phyloP scores from a whole-genome alignment of 2,329 filamentous ascomycete species.

The Didymella segeticola region DNA sequence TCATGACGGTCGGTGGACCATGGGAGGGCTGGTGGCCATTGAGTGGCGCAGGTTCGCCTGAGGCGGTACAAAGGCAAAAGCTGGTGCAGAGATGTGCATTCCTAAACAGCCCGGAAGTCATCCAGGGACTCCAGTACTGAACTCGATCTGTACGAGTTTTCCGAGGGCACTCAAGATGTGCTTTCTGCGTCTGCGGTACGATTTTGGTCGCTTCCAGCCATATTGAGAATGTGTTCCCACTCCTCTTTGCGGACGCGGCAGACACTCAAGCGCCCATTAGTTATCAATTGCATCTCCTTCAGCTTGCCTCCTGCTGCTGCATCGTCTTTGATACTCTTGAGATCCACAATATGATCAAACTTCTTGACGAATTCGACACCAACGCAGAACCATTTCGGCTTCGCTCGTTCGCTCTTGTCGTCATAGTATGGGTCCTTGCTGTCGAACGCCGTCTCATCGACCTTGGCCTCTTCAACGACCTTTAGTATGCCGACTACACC shows the following conservation, averaged over 20 bases:
- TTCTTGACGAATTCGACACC: conserved; percentile 88
- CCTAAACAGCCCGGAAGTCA: conserved; percentile 54
- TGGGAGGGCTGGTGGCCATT: conserved; percentile 53
- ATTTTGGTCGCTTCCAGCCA: conserved; percentile 49
- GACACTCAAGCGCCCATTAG: conserved; percentile 82
- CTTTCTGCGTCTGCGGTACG: not conserved
- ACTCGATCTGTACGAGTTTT: not conserved
- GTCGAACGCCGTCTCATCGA: conserved; percentile 79
- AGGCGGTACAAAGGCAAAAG: conserved; percentile 46
- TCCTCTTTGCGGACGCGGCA: conserved; percentile 69
- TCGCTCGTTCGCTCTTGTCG: conserved; percentile 70
- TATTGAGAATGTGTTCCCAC: conserved; percentile 67
- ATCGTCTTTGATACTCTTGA: conserved; percentile 74
- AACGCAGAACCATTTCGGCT: conserved; percentile 86
- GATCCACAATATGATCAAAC: conserved; percentile 72
- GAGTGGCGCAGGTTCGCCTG: conserved; percentile 43
- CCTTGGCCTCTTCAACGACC: conserved; percentile 81
- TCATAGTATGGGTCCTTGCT: conserved; percentile 83
- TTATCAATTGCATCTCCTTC: conserved; percentile 82
- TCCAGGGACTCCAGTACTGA: conserved; percentile 48
- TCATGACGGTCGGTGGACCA: conserved; percentile 52
- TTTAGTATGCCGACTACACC: conserved; percentile 90
- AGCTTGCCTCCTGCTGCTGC: conserved; percentile 63
- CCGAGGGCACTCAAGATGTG: not conserved
- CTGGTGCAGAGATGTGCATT: conserved; percentile 57